A percentile compares a stretch with the other conserved stretches of the same genome.
phyloP scores from a whole-genome alignment of 116 monocot species.

The Trichopus zeylanicus region DNA sequence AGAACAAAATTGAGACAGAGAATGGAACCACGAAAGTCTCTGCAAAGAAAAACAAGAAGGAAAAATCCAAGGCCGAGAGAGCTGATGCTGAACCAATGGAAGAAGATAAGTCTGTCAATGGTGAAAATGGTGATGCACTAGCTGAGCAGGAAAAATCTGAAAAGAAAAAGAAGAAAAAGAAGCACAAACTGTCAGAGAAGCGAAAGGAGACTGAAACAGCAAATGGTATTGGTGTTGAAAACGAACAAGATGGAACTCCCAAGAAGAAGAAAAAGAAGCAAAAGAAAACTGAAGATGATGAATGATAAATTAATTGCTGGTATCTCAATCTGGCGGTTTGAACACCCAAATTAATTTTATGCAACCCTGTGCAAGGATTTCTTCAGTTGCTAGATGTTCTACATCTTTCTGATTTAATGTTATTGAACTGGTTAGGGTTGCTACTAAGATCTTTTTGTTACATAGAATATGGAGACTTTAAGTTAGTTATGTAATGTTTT shows the following conservation, averaged over 20 bases:
- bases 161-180: conserved; percentile 42
- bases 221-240: conserved; percentile 1
- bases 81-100: conserved; percentile 4
- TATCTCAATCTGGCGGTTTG: no score
- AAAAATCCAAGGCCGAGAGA: conserved; percentile 19
- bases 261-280: conserved; percentile 33
- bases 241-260: conserved; percentile 15
- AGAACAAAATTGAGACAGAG: conserved; percentile 16
- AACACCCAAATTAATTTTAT: no score
- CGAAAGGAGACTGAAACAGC: neutral
- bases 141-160: conserved; percentile 7
- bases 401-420: no score
- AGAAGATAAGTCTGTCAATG: conserved; percentile 6
- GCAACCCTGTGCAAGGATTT: no score
- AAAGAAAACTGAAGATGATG: conserved; percentile 6
- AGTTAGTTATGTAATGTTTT: no score
- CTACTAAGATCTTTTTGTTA: no score
- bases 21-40: conserved; percentile 4
- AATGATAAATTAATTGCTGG: neutral
- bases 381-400: no score
- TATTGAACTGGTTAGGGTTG: no score
- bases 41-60: conserved; percentile 34
- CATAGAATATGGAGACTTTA: no score
- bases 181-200: conserved; percentile 11
- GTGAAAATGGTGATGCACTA: conserved; percentile 2